phyloP scores from a whole-genome alignment of 768 basidiomycete genomes.

The Suillus hirtellus region DNA sequence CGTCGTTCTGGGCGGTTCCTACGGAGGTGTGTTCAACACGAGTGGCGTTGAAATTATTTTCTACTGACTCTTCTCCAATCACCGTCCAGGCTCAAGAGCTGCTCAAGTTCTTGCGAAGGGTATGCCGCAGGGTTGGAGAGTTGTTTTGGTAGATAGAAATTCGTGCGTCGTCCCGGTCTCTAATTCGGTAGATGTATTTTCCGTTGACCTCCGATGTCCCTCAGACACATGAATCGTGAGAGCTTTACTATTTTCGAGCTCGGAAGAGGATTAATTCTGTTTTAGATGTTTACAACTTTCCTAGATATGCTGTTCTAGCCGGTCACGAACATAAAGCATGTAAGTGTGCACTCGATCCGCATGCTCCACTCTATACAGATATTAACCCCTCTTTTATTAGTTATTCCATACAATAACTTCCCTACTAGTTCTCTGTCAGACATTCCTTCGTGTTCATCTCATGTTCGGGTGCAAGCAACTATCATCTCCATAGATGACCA shows the following conservation, averaged over 20 bases:
- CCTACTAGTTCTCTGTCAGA: constrained; percentile 32
- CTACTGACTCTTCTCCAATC: not conserved
- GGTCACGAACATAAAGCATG: constrained; percentile 69
- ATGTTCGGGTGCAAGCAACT: constrained; percentile 46
- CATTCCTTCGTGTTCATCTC: constrained; percentile 14
- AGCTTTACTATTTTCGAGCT: constrained; percentile 14
- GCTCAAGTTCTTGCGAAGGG: constrained; percentile 49
- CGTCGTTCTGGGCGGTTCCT: constrained; percentile 55
- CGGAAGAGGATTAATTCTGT: not conserved
- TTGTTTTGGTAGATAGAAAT: constrained; percentile 62
- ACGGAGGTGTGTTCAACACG: constrained; percentile 43
- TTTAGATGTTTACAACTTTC: constrained; percentile 57
- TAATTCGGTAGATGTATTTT: not conserved
- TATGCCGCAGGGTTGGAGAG: constrained; percentile 52
- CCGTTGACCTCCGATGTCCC: too few species aligned
- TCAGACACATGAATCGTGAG: constrained; percentile 51
- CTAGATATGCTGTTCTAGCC: constrained; percentile 56
- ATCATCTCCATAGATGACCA: constrained; percentile 41
- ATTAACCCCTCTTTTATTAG: constrained; percentile 22
- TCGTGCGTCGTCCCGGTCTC: constrained; percentile 39
- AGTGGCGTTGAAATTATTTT: constrained; percentile 11
- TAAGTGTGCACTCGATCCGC: constrained; percentile 26
- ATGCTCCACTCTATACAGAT: not conserved
- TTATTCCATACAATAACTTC: constrained; percentile 54
- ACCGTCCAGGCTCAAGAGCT: constrained; percentile 44